Evolutionary conservation across 768 basidiomycete genomes (phyloP).

Genomic region (Psilocybe subaeruginosa): DNA sequence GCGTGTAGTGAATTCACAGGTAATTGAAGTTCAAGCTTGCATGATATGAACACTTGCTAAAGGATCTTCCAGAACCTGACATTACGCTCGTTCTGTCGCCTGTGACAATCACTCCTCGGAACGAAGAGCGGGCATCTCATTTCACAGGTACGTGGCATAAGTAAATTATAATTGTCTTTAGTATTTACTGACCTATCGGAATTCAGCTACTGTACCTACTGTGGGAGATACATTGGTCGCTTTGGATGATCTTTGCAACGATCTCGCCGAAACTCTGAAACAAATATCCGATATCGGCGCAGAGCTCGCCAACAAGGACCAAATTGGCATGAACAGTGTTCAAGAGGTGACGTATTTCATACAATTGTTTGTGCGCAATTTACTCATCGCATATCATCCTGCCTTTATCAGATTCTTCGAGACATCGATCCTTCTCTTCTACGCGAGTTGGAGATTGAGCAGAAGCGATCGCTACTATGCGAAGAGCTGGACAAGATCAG

Average conservation of each 20-base stretch:
- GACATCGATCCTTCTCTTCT: constrained; percentile 57
- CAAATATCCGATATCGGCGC: constrained; percentile 70
- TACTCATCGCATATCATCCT: constrained; percentile 2
- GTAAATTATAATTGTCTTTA: not conserved
- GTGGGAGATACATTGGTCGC: constrained; percentile 75
- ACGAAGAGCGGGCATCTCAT: constrained; percentile 59
- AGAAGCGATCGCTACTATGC: constrained; percentile 69
- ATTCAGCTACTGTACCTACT: constrained; percentile 72
- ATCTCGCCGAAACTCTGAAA: constrained; percentile 62
- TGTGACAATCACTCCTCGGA: constrained; percentile 55
- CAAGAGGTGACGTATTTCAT: constrained; percentile 50
- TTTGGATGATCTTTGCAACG: constrained; percentile 60
- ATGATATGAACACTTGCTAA: not conserved
- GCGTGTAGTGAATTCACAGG: constrained; percentile 74
- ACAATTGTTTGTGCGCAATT: not conserved
- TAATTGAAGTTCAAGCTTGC: constrained; percentile 23
- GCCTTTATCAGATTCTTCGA: constrained; percentile 43
- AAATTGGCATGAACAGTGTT: constrained; percentile 70
- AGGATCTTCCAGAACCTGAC: constrained; percentile 56
- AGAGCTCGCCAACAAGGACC: constrained; percentile 74
- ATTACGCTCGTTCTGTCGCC: constrained; percentile 76
- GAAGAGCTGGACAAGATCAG: constrained; percentile 59
- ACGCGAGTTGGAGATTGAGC: constrained; percentile 67
- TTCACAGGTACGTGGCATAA: constrained; percentile 50
- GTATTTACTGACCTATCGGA: constrained; percentile 1